Percentiles rank a stretch among this genome's conserved stretches.
phyloP scores from a whole-genome alignment of 129 eudicot species.

The Escallonia herrerae region DNA sequence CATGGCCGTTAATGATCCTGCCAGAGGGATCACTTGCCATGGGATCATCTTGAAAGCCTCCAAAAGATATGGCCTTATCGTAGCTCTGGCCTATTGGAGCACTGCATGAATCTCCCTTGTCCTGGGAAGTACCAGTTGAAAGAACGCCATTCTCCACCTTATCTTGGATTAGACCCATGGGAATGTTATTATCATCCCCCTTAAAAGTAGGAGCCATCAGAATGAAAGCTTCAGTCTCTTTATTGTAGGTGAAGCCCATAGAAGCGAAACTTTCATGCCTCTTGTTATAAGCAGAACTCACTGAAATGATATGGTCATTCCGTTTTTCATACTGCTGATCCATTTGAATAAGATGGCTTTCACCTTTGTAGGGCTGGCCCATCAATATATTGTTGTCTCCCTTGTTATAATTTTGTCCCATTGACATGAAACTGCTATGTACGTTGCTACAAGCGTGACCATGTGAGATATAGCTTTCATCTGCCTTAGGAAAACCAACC shows the following conservation, averaged over 20 bases:
- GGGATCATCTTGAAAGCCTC: conserved; percentile 16
- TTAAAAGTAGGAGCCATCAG: conserved; percentile 10
- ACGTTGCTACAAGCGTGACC: conserved; percentile 15
- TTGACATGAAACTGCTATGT: conserved; percentile 14
- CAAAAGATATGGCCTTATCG: conserved; percentile 13
- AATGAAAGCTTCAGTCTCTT: conserved; percentile 8
- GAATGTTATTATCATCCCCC: conserved; percentile 1
- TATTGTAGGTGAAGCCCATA: conserved; percentile 8
- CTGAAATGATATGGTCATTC: conserved; percentile 10
- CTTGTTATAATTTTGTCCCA: conserved; percentile 6
- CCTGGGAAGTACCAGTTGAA: conserved; percentile 7
- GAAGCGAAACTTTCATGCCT: conserved; percentile 14
- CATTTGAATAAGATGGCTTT: neutral
- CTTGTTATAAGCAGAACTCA: conserved; percentile 11
- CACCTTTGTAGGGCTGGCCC: conserved; percentile 15
- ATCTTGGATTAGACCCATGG: neutral
- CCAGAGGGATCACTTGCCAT: conserved; percentile 12
- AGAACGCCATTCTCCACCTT: conserved; percentile 4
- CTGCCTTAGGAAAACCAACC: neutral
- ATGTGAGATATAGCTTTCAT: conserved; percentile 6
- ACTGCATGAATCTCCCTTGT: conserved; percentile 11
- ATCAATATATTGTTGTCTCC: conserved; percentile 6
- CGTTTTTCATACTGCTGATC: conserved; percentile 15
- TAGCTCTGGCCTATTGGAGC: conserved; percentile 16
- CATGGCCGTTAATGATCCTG: conserved; percentile 12